These are phyloP conservation scores for Lophiostoma macrostomum DNA, from an alignment of 495 filamentous ascomycete species.

Conservation along the genomic window DNA sequence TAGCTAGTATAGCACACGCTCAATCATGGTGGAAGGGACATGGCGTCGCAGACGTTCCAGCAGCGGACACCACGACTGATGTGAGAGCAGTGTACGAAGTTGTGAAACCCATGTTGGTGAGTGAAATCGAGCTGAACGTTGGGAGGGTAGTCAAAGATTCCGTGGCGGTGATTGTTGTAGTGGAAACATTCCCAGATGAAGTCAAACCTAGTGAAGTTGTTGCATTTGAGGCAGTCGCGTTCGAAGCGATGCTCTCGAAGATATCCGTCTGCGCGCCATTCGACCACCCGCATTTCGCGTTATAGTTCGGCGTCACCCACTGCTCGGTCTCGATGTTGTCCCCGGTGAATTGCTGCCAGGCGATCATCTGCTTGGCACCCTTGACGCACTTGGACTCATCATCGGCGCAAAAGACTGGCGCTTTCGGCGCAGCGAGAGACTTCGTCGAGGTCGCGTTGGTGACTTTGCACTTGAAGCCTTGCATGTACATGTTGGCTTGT, in stretches of 20 bases:
- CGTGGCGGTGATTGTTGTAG: no score
- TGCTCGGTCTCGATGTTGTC: constrained; percentile 42
- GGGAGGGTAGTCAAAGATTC: no score
- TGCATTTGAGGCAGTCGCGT: background rate
- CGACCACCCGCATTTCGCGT: constrained; percentile 43
- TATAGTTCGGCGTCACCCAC: constrained; percentile 44
- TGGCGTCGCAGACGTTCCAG: no score
- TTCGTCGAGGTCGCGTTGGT: constrained; percentile 45
- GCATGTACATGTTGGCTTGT: constrained; percentile 52
- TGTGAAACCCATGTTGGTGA: no score
- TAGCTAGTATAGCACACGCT: no score
- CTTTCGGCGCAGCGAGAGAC: constrained; percentile 41
- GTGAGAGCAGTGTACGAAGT: no score
- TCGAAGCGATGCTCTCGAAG: constrained; percentile 31
- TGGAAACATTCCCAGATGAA: no score
- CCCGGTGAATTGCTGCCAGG: constrained; percentile 46
- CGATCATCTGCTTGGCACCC: constrained; percentile 57
- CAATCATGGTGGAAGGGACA: no score
- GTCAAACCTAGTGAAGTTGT: no score
- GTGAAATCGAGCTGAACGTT: no score
- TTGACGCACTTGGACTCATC: constrained; percentile 46
- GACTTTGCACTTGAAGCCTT: constrained; percentile 54
- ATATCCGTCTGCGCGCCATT: constrained; percentile 51
- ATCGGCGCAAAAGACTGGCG: constrained; percentile 47
- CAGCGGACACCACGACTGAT: no score